Conservation (phyloP, 2,329 filamentous ascomycete genomes). For the Ambrosiella cleistominuta region DNA sequence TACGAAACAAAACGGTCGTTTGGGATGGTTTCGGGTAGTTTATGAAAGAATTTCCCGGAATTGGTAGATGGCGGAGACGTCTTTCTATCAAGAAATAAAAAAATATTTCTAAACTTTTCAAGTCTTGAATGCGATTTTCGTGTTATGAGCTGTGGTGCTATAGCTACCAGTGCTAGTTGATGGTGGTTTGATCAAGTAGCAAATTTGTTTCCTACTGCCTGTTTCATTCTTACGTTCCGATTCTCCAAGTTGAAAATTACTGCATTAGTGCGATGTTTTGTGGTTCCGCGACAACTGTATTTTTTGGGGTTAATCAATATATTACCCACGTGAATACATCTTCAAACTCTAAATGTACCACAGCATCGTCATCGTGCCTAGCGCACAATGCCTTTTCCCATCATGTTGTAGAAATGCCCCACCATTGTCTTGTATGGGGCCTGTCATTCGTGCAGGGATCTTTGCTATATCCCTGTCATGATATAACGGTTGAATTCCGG, state of each 20-base stretch:
- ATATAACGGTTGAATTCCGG: constrained; percentile 9
- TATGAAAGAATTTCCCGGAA: constrained; percentile 7
- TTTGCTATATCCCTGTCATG: background rate
- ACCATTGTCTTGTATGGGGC: background rate
- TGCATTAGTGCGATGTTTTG: no score
- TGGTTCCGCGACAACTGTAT: no score
- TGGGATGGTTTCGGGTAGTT: constrained; percentile 9
- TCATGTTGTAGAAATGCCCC: background rate
- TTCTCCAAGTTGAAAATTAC: no score
- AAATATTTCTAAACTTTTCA: background rate
- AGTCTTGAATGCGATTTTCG: background rate
- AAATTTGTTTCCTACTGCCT: no score
- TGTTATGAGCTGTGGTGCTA: background rate
- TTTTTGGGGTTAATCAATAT: no score
- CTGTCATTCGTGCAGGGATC: background rate
- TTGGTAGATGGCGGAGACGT: constrained; percentile 3
- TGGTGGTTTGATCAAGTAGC: no score
- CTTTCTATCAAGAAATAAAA: constrained; percentile 8
- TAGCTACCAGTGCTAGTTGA: no score
- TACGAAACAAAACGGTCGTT: constrained; percentile 7
- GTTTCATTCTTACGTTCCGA: no score
- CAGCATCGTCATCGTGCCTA: background rate
- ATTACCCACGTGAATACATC: background rate
- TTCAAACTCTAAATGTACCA: background rate
- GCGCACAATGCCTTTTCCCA: background rate